phyloP scores from a whole-genome alignment of 2,329 filamentous ascomycete genomes.

The Colletotrichum endophyticum region DNA sequence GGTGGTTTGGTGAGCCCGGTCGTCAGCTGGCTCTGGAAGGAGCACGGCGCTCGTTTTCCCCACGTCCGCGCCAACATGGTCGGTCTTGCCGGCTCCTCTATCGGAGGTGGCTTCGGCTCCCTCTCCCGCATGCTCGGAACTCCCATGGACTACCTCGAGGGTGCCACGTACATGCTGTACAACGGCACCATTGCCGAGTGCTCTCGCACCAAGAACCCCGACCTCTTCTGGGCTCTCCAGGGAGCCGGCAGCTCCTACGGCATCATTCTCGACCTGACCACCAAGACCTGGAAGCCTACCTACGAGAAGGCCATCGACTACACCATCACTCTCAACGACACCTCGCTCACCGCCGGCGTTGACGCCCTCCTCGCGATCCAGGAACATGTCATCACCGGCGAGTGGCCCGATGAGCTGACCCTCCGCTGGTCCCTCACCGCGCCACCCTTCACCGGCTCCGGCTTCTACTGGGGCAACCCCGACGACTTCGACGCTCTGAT shows the following conservation, averaged over 20 bases:
- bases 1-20: conserved; percentile 16
- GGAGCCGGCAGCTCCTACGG: conserved; percentile 20
- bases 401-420: conserved; percentile 18
- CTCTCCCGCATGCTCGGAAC: conserved; percentile 19
- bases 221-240: conserved; percentile 23
- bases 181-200: conserved; percentile 20
- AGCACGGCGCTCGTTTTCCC: conserved; percentile 18
- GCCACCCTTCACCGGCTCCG: conserved; percentile 8
- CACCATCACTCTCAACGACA: conserved; percentile 14
- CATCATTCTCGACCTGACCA: conserved; percentile 17
- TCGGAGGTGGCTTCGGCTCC: conserved; percentile 21
- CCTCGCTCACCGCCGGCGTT: not conserved
- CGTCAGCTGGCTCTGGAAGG: conserved; percentile 17
- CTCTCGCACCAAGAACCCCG: conserved; percentile 17
- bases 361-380: conserved; percentile 18
- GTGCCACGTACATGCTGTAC: conserved; percentile 22
- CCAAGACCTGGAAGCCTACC: conserved; percentile 14
- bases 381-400: conserved; percentile 11
- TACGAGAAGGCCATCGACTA: conserved; percentile 11
- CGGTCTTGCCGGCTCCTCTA: conserved; percentile 13
- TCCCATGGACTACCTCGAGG: conserved; percentile 17
- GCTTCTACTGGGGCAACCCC: conserved; percentile 22
- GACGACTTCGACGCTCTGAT: conserved; percentile 17
- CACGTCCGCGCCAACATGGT: conserved; percentile 21
- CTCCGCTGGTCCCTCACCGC: conserved; percentile 18